phyloP scores from a whole-genome alignment of 2,329 filamentous ascomycete genomes.

The Tolypocladium guangdongense region DNA sequence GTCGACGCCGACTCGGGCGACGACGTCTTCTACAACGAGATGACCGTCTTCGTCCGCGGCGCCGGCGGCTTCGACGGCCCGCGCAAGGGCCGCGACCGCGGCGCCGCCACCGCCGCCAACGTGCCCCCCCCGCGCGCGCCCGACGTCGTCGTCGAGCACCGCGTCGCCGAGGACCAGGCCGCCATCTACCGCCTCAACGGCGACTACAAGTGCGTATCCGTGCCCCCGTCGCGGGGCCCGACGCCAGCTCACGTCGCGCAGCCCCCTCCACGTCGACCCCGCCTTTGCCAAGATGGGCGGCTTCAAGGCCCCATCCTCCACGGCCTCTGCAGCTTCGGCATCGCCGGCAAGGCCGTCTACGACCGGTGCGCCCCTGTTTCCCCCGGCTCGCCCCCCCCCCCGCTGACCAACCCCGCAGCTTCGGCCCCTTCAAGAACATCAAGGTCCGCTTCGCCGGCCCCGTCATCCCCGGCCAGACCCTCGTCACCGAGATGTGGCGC shows the following conservation, averaged over 20 bases:
- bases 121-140: constrained; percentile 65
- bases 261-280: constrained; percentile 89
- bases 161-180: constrained; percentile 83
- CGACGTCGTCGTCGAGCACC: constrained; percentile 74
- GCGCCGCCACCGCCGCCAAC: constrained; percentile 70
- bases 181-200: constrained; percentile 88
- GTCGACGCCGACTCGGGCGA: constrained; percentile 77
- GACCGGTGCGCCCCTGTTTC: constrained; percentile 33
- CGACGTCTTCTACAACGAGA: constrained; percentile 94
- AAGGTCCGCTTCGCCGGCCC: constrained; percentile 86
- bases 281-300: constrained; percentile 89
- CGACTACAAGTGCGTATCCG: constrained; percentile 63
- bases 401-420: constrained; percentile 23
- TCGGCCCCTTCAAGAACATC: constrained; percentile 76
- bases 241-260: constrained; percentile 9
- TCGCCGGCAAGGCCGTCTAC: constrained; percentile 83
- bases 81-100: constrained; percentile 66
- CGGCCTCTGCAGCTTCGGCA: constrained; percentile 90
- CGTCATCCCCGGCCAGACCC: constrained; percentile 78
- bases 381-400: background rate
- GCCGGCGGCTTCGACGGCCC: constrained; percentile 83
- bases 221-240: too few species aligned
- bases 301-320: constrained; percentile 89
- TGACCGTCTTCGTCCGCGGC: constrained; percentile 83
- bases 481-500: constrained; percentile 91